These are phyloP conservation scores for Colletotrichum tropicicola DNA, from an alignment of 2,329 filamentous ascomycete genomes.

Conservation along the genomic window DNA sequence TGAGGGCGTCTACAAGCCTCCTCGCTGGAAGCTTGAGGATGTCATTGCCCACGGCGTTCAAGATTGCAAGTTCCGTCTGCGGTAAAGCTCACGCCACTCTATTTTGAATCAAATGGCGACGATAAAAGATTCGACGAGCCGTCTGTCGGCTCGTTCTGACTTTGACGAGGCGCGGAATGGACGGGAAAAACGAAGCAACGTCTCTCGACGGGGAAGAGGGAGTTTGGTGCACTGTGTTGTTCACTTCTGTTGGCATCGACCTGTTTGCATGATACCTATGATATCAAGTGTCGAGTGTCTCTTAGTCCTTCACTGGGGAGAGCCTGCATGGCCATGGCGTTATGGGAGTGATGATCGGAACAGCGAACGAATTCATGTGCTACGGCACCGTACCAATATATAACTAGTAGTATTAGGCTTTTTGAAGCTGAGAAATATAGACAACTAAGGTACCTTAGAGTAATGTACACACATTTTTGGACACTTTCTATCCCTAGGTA, in stretches of 20 bases:
- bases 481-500: background rate
- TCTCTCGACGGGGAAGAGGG: conserved; percentile 1
- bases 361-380: conserved; percentile 29
- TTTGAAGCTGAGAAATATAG: conserved; percentile 28
- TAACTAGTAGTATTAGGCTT: conserved; percentile 29
- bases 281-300: conserved; percentile 28
- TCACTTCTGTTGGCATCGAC: conserved; percentile 27
- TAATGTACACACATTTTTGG: conserved; percentile 29
- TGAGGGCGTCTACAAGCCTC: conserved; percentile 78
- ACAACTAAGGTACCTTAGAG: conserved; percentile 27
- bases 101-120: background rate
- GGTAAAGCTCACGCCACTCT: conserved; percentile 51
- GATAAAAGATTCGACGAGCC: conserved; percentile 4
- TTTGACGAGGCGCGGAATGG: conserved; percentile 15
- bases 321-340: conserved; percentile 29
- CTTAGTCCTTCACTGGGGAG: conserved; percentile 12
- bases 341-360: conserved; percentile 27
- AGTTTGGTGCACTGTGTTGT: conserved; percentile 8
- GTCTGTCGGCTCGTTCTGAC: background rate
- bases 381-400: conserved; percentile 26
- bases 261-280: conserved; percentile 25
- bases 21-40: conserved; percentile 86
- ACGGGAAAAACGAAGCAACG: conserved; percentile 22
- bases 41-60: conserved; percentile 78
- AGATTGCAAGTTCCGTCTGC: conserved; percentile 78